These are phyloP conservation scores for Leucosporidium yakuticum DNA, from an alignment of 768 basidiomycete species.

Conservation along the genomic window DNA sequence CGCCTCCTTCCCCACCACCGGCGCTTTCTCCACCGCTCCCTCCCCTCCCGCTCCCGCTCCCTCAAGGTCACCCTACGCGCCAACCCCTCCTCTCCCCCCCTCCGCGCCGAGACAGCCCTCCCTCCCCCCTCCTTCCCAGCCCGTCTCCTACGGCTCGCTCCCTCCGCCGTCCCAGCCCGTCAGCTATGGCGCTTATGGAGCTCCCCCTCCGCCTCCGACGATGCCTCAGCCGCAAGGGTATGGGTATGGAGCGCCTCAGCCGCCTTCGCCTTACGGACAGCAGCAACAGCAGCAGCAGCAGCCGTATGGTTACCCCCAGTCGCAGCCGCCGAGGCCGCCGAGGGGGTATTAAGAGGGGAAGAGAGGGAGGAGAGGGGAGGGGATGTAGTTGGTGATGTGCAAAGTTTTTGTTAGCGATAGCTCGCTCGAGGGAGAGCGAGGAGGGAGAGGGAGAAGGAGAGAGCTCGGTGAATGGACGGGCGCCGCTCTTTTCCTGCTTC, in stretches of 20 bases:
- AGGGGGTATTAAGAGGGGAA: not conserved
- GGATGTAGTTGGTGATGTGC: too few relatives aligned
- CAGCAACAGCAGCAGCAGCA: conserved; percentile 1
- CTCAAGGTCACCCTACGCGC: not conserved
- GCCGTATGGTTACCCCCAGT: conserved; percentile 9
- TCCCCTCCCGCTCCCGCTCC: not conserved
- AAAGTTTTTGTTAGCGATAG: too few relatives aligned
- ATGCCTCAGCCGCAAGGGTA: conserved; percentile 6
- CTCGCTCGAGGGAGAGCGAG: too few relatives aligned
- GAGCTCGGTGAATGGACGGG: too few relatives aligned
- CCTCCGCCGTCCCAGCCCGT: conserved; percentile 7
- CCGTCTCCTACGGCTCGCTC: conserved; percentile 7
- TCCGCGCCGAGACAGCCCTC: conserved; percentile 2
- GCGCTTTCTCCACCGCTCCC: not conserved
- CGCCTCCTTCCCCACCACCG: not conserved
- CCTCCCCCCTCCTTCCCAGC: conserved; percentile 13
- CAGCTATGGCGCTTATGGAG: not conserved
- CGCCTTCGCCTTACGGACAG: not conserved
- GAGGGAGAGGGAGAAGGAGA: too few relatives aligned
- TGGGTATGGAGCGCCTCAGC: not conserved
- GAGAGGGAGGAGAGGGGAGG: too few relatives aligned
- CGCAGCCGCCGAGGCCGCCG: conserved; percentile 7
- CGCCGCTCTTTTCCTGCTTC: too few relatives aligned
- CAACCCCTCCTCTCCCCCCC: conserved; percentile 2
- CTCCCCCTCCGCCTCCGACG: conserved; percentile 5